Conservation (phyloP, 2,329 filamentous ascomycete genomes). For the Aureobasidium subglaciale region DNA sequence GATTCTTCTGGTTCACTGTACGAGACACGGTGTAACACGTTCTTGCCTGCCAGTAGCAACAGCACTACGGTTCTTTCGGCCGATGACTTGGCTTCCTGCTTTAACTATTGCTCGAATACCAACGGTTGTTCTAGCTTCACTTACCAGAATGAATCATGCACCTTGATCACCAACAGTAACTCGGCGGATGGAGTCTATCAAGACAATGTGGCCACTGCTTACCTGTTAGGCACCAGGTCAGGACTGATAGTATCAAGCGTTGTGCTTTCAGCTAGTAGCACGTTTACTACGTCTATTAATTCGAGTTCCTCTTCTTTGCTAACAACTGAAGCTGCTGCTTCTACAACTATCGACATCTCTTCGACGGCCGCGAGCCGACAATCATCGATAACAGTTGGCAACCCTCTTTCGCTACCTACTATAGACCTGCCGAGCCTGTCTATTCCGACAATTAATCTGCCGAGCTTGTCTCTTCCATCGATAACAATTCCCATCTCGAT, state of each 20-base stretch:
- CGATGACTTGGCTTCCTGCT: not conserved
- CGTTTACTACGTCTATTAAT: not conserved
- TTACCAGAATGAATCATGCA: constrained; percentile 1
- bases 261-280: not conserved
- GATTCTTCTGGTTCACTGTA: constrained; percentile 23
- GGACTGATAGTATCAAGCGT: not conserved
- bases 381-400: not conserved
- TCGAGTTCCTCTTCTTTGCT: too few relatives aligned
- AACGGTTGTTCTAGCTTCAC: not conserved
- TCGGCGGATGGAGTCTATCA: not conserved
- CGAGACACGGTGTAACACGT: constrained; percentile 23
- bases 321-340: too few relatives aligned
- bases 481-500: not conserved
- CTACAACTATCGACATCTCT: too few relatives aligned
- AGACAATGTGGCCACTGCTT: not conserved
- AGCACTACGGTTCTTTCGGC: not conserved
- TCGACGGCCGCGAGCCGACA: too few relatives aligned
- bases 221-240: not conserved
- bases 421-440: not conserved
- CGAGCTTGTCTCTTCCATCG: not conserved
- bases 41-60: constrained; percentile 19
- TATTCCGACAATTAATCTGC: too few relatives aligned
- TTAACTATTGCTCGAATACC: not conserved
- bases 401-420: not conserved
- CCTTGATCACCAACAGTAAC: not conserved